Evolutionary conservation across 2,329 filamentous ascomycete species (phyloP).

Genomic region (Grosmannia serpens): DNA sequence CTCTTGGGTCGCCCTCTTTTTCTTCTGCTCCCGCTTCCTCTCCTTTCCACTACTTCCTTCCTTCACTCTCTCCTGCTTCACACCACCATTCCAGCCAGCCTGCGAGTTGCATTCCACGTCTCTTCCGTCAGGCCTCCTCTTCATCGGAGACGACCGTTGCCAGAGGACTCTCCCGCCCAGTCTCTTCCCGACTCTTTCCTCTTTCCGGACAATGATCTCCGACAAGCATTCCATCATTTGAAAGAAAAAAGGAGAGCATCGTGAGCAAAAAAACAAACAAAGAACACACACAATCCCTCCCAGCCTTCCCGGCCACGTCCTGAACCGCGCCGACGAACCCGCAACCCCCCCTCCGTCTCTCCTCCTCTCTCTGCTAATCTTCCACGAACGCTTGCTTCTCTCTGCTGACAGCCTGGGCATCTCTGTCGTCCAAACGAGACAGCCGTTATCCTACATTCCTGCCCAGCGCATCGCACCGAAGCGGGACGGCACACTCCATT

Average conservation of each 20-base stretch:
- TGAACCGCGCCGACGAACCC: not conserved
- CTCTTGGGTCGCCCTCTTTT: not conserved
- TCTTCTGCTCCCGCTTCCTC: not conserved
- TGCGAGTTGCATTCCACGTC: no score
- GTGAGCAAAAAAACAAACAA: not conserved
- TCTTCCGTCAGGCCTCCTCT: no score
- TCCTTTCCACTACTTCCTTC: no score
- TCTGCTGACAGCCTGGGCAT: no score
- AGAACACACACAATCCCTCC: not conserved
- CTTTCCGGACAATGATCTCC: not conserved
- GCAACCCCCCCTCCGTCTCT: not conserved
- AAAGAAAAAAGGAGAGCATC: not conserved
- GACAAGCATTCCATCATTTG: not conserved
- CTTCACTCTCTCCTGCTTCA: not conserved
- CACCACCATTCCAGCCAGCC: not conserved
- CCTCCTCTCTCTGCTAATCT: no score
- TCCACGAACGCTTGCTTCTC: no score
- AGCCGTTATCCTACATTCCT: not conserved
- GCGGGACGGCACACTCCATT: not conserved
- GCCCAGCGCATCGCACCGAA: not conserved
- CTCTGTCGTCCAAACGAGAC: not conserved
- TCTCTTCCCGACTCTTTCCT: not conserved
- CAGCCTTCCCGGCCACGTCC: not conserved
- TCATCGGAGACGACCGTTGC: no score
- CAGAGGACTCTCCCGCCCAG: not conserved